Evolutionary conservation across 2,329 filamentous ascomycete genomes (phyloP).

Genomic region (Tolypocladium inflatum): DNA sequence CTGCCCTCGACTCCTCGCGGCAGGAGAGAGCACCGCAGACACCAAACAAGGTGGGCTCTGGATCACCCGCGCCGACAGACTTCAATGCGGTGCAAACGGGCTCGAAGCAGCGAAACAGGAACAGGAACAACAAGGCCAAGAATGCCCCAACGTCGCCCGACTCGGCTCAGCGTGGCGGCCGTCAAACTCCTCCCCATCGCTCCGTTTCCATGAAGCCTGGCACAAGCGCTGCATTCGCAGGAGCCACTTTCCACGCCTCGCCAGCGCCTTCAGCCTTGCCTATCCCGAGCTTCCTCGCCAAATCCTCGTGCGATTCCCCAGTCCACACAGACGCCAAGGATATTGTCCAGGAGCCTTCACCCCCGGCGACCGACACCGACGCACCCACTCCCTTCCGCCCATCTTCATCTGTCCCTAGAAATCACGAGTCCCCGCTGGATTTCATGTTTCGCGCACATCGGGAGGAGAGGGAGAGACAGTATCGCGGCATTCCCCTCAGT

Average conservation of each 20-base stretch:
- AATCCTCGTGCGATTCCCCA: constrained; percentile 60
- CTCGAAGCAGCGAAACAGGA: constrained; percentile 20
- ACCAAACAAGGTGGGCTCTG: constrained; percentile 32
- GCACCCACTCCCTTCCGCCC: constrained; percentile 35
- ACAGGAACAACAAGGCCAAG: constrained; percentile 20
- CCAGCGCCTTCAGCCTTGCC: constrained; percentile 85
- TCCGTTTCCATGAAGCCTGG: constrained; percentile 33
- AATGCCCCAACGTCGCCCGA: constrained; percentile 30
- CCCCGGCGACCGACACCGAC: constrained; percentile 42
- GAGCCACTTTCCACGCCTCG: constrained; percentile 89
- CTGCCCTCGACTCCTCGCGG: constrained; percentile 20
- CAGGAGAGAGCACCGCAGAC: constrained; percentile 30
- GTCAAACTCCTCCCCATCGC: constrained; percentile 32
- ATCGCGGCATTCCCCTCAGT: constrained; percentile 38
- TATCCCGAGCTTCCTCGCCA: constrained; percentile 77
- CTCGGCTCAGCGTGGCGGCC: constrained; percentile 23
- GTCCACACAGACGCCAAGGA: constrained; percentile 24
- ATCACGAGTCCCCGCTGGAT: constrained; percentile 69
- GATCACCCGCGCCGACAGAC: constrained; percentile 20
- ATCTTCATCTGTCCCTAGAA: constrained; percentile 19
- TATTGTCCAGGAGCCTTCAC: constrained; percentile 32
- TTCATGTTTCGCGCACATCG: constrained; percentile 84
- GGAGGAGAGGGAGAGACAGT: constrained; percentile 59
- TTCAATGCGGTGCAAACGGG: constrained; percentile 13
- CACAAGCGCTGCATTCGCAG: constrained; percentile 63